Conservation (phyloP, 345 rosid species). For the Cardamine chenopodiifolia region DNA sequence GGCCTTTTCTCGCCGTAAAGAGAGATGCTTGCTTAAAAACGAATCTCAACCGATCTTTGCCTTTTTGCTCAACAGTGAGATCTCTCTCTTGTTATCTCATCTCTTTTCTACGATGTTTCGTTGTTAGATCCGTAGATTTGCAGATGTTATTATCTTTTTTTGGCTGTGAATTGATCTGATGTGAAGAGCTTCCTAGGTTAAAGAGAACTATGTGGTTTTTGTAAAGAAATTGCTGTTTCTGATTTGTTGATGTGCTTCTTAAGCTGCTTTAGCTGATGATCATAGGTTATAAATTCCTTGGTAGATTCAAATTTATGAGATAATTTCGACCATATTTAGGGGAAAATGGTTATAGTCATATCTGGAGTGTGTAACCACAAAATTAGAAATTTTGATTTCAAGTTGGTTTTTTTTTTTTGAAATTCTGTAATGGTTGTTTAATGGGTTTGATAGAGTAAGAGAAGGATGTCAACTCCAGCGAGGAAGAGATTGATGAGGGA, state of each 20-base stretch:
- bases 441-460: constrained; percentile 30
- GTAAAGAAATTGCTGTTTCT: no score
- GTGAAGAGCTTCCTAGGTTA: background rate
- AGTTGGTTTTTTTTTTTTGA: background rate
- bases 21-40: constrained; percentile 35
- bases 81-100: constrained; percentile 8
- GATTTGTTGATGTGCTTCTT: constrained; percentile 11
- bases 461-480: constrained; percentile 68
- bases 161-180: constrained; percentile 10
- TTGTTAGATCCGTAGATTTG: constrained; percentile 28
- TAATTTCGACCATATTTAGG: no score
- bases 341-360: background rate
- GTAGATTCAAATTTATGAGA: background rate
- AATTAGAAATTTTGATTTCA: background rate
- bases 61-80: constrained; percentile 27
- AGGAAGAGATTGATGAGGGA: constrained; percentile 82
- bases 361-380: background rate
- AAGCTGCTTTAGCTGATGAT: constrained; percentile 16
- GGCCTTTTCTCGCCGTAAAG: no score
- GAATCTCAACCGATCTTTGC: constrained; percentile 23
- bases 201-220: no score
- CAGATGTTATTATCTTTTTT: background rate
- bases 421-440: background rate
- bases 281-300: background rate
- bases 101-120: constrained; percentile 1